A percentile compares a stretch with the other conserved stretches of the same genome.
phyloP scores from a whole-genome alignment of 805 yeast genomes.

The Yarrowia yakushimensis region DNA sequence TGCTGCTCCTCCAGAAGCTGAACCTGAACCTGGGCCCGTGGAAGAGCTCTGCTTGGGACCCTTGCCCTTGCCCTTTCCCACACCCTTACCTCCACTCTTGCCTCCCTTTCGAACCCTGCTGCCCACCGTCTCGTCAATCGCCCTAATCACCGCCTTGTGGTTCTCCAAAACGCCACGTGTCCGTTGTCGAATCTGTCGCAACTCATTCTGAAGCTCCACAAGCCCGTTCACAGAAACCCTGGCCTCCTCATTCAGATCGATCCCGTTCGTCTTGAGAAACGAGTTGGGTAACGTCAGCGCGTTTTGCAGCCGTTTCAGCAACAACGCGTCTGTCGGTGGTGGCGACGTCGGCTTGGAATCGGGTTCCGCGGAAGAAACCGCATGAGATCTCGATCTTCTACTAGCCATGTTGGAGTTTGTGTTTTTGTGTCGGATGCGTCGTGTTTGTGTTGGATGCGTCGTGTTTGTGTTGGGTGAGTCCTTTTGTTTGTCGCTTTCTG shows the following conservation, averaged over 20 bases:
- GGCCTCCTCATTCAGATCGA: slow-evolving; percentile 9
- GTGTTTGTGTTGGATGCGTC: neutral
- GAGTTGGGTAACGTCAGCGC: slow-evolving; percentile 7
- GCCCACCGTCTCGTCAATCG: slow-evolving; percentile 11
- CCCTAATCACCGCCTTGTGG: slow-evolving; percentile 17
- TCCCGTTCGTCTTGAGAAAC: slow-evolving; percentile 16
- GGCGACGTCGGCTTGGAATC: slow-evolving; percentile 10
- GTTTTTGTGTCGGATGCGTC: neutral
- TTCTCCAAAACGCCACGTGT: slow-evolving; percentile 12
- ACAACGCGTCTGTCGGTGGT: neutral
- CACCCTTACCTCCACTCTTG: slow-evolving; percentile 1
- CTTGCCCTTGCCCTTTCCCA: slow-evolving; percentile 16
- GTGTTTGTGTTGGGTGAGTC: neutral
- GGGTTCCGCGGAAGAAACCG: slow-evolving; percentile 4
- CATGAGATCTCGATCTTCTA: neutral
- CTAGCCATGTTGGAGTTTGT: neutral
- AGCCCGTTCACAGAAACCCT: slow-evolving; percentile 3
- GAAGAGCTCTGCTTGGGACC: slow-evolving; percentile 4
- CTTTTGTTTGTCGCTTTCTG: neutral
- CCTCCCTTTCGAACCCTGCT: slow-evolving; percentile 1
- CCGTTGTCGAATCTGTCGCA: slow-evolving; percentile 2
- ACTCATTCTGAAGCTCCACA: slow-evolving; percentile 17
- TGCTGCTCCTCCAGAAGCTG: neutral
- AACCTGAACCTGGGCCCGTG: too few species aligned
- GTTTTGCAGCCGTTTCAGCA: neutral